Evolutionary conservation across 352 stramenopile genomes (phyloP), one percentile per base, ranked within the genome.

Genomic region (Globisporangium camurandrum): DNA sequence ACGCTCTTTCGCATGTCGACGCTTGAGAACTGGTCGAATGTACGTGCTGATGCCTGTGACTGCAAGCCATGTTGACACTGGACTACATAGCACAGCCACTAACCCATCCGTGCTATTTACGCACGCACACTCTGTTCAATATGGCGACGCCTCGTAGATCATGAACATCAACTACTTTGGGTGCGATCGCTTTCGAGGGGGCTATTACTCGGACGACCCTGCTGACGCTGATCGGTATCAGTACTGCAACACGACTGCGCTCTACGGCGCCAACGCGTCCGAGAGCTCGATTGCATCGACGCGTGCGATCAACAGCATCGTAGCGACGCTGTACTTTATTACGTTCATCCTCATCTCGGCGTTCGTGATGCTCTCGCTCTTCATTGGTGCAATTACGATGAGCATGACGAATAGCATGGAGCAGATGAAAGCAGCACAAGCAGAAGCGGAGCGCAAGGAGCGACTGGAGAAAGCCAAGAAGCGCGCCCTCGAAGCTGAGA

Each of bases 301-400:
- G 14, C 74, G 64, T 6, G 47, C 65, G 0, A 23, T 84, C n/a
- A 81, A 80, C 48, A 75, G 76, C 39, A 54, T 86, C 43, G 59
- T 86, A 30, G 75, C 74, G 4, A 59, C 69, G 4, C 49, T 88
- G 5, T 95, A 92, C 46, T 95, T 88, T 46, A 71, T 95, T 54
- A 89, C 75, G n/a, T 95, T 94, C 51, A 85, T 95, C 44, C 52
- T 95, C 34, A 75, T 95, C 30, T 92, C 84, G 1, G 80, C 84
- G 9, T 87, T 95, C 23, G 84, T 95, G 44, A 94, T 94, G 83
- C 77, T 95, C 27, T 91, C 75, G 38, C 80, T 95, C 43, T 94
- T 95, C 51, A 91, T 95, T 50, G 84, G 84, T 72, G 81, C 84
- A 44, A 90, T 95, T 46, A 95, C 84, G 7, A 94, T 95, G 84